Base-by-base conservation (phyloP, 2,329 filamentous ascomycete species). In the Xylaria hypoxylon region DNA sequence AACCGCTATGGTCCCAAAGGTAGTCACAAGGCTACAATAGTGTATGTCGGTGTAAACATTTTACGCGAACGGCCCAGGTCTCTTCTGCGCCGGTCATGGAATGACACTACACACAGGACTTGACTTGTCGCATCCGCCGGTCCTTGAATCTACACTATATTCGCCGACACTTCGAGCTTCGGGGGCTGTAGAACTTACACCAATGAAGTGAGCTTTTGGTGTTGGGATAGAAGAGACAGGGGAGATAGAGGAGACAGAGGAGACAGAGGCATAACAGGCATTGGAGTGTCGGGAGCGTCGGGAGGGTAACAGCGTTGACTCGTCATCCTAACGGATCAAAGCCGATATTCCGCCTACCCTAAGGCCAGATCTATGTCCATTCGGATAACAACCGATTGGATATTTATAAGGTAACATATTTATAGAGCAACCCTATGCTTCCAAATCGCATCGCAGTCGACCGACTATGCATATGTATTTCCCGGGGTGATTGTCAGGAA, bases 401-500 rank as follows among this genome's bases (percentile, higher is more conserved):
- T 13, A 48, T 35, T 47, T 28, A 33, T 65, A 48, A 33, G 38
- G 51, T 22, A 35, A 57, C 33, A 35, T 13, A 48, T 35, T 47
- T 28, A 33, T 65, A 48, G 42, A 45, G 51, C 28, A 35, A 57
- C 33, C 57, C 51, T 47, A 51, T 33, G 26, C 44, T 56, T 57
- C 44, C 42, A 31, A 42, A 33, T 22, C 17, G 26, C 2, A 33
- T n/a, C 19, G 33, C 50, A 47, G 48, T 50, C 40, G 58, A 65
- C 33, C 31, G 42, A 38, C 58, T 57, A 40, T 57, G 35, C 38
- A 61, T 48, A 56, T 50, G n/a, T 61, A 51, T 45, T 45, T 4
- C 15, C 15, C 24, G 2, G n/a, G 11, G 56, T 10, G 28, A n/a
- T 52, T n/a, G 15, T 33, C 35, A 33, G n/a, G 22, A 24, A 8